Percentiles rank a stretch among this genome's conserved stretches.
Evolutionary conservation across 139 green algal genomes (phyloP).

Genomic region (Zygnema cylindricum): DNA sequence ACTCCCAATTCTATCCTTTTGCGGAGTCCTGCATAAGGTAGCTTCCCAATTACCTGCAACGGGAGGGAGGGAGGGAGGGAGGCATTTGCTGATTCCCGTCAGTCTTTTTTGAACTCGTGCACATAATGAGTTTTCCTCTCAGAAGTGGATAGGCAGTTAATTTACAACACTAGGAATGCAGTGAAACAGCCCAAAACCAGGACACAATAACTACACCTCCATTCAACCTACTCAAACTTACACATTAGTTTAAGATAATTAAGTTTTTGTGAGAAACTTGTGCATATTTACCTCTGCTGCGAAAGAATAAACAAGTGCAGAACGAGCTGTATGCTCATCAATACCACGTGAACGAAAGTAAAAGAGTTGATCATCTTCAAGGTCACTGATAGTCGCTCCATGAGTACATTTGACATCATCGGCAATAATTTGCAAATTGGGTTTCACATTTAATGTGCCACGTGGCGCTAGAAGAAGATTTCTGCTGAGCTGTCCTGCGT

Average conservation of each 20-base stretch:
- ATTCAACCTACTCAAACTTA: no score
- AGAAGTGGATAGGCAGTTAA: not conserved
- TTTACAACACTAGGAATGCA: no score
- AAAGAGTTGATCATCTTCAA: conserved; percentile 98
- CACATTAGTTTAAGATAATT: not conserved
- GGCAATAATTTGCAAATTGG: conserved; percentile 97
- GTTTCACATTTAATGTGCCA: conserved; percentile 96
- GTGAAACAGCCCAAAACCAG: no score
- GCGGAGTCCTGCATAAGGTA: conserved; percentile 29
- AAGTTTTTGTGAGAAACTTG: not conserved
- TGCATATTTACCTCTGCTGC: conserved; percentile 50
- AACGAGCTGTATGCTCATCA: conserved; percentile 32
- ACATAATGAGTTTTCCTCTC: not conserved
- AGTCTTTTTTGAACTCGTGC: not conserved
- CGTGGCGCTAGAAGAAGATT: conserved; percentile 92
- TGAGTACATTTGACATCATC: conserved; percentile 99
- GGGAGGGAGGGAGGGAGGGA: no score
- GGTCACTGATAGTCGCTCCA: conserved; percentile 91
- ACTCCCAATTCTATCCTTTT: conserved; percentile 31
- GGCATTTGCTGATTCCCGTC: no score
- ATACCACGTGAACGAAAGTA: conserved; percentile 83
- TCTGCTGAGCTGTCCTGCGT: conserved; percentile 91
- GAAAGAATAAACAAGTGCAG: conserved; percentile 61
- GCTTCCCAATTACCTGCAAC: conserved; percentile 50
- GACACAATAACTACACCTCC: no score